These are phyloP conservation scores for Eutypa lata DNA, from an alignment of 2,329 filamentous ascomycete genomes.

Conservation along the genomic window DNA sequence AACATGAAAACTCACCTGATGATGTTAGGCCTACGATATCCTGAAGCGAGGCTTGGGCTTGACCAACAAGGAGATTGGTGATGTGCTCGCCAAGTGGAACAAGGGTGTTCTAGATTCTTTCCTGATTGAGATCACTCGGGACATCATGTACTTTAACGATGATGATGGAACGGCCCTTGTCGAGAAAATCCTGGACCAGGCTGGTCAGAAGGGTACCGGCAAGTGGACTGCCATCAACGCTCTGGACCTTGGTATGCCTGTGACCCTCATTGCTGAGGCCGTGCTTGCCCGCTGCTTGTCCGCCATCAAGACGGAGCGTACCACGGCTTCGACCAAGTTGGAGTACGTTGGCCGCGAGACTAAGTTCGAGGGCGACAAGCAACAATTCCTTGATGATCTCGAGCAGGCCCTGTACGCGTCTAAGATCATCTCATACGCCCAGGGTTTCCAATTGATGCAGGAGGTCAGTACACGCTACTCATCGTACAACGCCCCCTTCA, in stretches of 20 bases:
- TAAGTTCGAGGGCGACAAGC: conserved; percentile 85
- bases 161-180: conserved; percentile 87
- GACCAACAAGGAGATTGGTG: conserved; percentile 89
- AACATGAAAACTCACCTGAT: conserved; percentile 2
- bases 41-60: conserved; percentile 97
- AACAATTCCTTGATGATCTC: conserved; percentile 92
- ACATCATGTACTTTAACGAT: conserved; percentile 98
- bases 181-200: conserved; percentile 98
- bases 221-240: conserved; percentile 99
- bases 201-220: conserved; percentile 98
- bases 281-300: conserved; percentile 94
- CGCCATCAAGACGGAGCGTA: conserved; percentile 90
- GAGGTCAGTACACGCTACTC: conserved; percentile 64
- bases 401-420: conserved; percentile 99
- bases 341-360: conserved; percentile 68
- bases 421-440: conserved; percentile 99
- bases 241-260: conserved; percentile 96
- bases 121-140: conserved; percentile 97
- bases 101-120: conserved; percentile 97
- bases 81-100: conserved; percentile 95
- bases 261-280: conserved; percentile 95
- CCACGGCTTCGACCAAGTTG: conserved; percentile 75
- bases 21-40: conserved; percentile 88
- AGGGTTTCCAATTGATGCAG: conserved; percentile 99
- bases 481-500: conserved; percentile 1